Percentiles rank a stretch among this genome's conserved stretches.
phyloP scores from a whole-genome alignment of 1,139 yeast species.

The Candida freyschussii region DNA sequence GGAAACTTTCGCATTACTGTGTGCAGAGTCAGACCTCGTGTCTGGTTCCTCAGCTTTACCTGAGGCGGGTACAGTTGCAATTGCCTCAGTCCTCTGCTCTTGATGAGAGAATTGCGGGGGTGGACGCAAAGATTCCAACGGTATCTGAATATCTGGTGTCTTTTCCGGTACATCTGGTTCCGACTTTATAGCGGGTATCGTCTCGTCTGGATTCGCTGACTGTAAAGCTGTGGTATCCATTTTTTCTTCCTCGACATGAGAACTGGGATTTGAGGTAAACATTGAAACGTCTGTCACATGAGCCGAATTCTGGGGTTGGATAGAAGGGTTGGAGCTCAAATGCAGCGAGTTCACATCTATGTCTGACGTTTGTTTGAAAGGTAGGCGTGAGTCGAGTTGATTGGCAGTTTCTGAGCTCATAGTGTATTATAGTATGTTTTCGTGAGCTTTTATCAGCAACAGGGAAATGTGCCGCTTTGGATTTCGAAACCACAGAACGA shows the following conservation, averaged over 20 bases:
- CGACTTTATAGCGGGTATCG: slow-evolving; percentile 10
- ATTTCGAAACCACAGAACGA: too few relatives aligned
- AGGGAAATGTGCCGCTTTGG: too few relatives aligned
- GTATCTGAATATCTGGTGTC: slow-evolving; percentile 3
- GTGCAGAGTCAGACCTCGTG: slow-evolving; percentile 15
- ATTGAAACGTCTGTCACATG: too few relatives aligned
- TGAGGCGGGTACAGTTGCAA: slow-evolving; percentile 13
- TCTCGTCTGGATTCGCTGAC: slow-evolving; percentile 13
- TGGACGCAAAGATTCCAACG: too few relatives aligned
- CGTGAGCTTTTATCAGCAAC: too few relatives aligned
- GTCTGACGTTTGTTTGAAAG: slow-evolving; percentile 13
- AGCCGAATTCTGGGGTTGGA: too few relatives aligned
- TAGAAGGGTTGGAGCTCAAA: slow-evolving; percentile 3
- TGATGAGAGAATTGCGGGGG: too few relatives aligned
- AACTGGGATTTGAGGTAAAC: background rate
- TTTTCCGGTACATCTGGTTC: slow-evolving; percentile 6
- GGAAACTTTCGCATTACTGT: slow-evolving; percentile 54
- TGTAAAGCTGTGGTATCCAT: too few relatives aligned
- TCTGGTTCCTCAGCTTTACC: slow-evolving; percentile 7
- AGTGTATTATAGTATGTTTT: too few relatives aligned
- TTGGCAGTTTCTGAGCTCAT: too few relatives aligned
- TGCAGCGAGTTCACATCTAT: slow-evolving; percentile 14
- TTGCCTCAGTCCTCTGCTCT: slow-evolving; percentile 9
- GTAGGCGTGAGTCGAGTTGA: slow-evolving; percentile 12
- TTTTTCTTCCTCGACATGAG: slow-evolving; percentile 1